phyloP scores from a whole-genome alignment of 805 yeast species.

The Zygoascus biomembranicola region DNA sequence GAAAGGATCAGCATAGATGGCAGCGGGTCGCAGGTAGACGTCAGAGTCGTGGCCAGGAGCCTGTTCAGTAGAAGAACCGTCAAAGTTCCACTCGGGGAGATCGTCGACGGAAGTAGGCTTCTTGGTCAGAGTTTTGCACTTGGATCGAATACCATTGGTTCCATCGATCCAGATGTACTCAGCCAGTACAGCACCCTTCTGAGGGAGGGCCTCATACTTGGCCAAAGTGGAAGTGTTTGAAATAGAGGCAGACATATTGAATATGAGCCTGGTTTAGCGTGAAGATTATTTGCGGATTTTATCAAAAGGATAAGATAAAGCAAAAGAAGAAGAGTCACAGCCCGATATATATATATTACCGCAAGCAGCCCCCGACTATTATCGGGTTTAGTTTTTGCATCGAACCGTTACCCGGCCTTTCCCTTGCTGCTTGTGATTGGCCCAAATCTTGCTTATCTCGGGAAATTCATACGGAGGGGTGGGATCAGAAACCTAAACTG shows the following conservation, averaged over 20 bases:
- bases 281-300: background rate
- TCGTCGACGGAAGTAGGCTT: constrained; percentile 68
- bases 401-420: background rate
- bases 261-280: background rate
- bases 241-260: constrained; percentile 10
- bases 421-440: background rate
- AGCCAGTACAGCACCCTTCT: constrained; percentile 80
- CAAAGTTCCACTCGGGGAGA: constrained; percentile 98
- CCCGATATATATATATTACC: background rate
- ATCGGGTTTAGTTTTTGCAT: background rate
- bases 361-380: background rate
- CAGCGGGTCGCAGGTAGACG: constrained; percentile 89
- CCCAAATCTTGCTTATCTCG: background rate
- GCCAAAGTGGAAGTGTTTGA: constrained; percentile 65
- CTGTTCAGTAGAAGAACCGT: constrained; percentile 97
- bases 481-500: too few relatives aligned
- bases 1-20: constrained; percentile 93
- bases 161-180: constrained; percentile 99
- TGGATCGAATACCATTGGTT: constrained; percentile 82
- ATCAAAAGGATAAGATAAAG: background rate
- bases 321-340: background rate
- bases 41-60: constrained; percentile 98
- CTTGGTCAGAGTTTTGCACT: constrained; percentile 77
- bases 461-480: background rate
- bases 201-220: constrained; percentile 78